phyloP scores from a whole-genome alignment of 176 grass and related monocot species.

The Ampelocalamus luodianensis region DNA sequence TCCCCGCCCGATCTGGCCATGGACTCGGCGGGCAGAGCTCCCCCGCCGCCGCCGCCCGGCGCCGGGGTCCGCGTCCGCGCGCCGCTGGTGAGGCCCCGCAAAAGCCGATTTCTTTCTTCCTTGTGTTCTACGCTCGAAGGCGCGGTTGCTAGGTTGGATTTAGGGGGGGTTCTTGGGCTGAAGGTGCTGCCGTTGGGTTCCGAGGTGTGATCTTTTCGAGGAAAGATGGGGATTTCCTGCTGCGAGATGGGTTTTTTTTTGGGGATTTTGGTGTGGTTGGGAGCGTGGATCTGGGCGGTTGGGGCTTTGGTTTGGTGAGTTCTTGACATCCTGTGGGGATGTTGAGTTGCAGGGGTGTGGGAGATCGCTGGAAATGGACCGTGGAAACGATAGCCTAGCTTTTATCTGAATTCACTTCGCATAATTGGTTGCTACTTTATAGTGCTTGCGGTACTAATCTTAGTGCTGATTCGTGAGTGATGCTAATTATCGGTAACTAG shows the following conservation, averaged over 20 bases:
- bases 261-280: not conserved
- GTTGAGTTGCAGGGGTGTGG: not conserved
- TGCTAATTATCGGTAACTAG: not conserved
- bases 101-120: not conserved
- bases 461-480: not conserved
- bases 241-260: not conserved
- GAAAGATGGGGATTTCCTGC: not conserved
- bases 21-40: conserved; percentile 25
- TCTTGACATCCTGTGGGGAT: not conserved
- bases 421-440: not conserved
- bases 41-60: not conserved
- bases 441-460: not conserved
- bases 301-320: not conserved
- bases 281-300: conserved; percentile 41
- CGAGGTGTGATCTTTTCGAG: not conserved
- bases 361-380: not conserved
- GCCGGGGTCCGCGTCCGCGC: conserved; percentile 49
- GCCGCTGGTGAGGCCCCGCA: conserved; percentile 35
- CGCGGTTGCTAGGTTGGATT: not conserved
- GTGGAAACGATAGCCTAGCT: not conserved
- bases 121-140: not conserved
- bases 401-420: not conserved
- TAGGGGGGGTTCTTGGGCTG: not conserved
- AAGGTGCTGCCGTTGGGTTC: not conserved
- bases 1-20: conserved; percentile 33